These are phyloP conservation scores for Mortierella hygrophila DNA, from an alignment of 192 early-diverging fungal genomes.

Conservation along the genomic window DNA sequence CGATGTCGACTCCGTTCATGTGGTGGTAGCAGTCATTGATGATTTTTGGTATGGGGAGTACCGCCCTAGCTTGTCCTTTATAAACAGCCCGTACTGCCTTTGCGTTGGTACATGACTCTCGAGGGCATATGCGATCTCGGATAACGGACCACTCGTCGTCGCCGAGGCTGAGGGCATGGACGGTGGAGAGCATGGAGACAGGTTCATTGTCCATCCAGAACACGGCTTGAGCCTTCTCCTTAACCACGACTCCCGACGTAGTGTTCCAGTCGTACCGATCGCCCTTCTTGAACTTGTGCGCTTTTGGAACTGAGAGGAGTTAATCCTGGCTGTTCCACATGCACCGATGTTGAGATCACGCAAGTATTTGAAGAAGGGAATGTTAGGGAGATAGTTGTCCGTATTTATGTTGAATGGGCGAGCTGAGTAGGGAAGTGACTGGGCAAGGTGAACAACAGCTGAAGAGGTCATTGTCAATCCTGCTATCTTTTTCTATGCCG, in stretches of 20 bases:
- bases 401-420: constrained; percentile 42
- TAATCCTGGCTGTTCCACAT: constrained; percentile 29
- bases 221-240: constrained; percentile 20
- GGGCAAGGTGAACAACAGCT: constrained; percentile 28
- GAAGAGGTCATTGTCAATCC: constrained; percentile 10
- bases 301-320: constrained; percentile 14
- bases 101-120: constrained; percentile 19
- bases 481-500: constrained; percentile 6
- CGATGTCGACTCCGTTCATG: constrained; percentile 41
- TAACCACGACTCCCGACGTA: constrained; percentile 2
- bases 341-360: constrained; percentile 20
- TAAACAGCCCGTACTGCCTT: constrained; percentile 31
- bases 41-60: constrained; percentile 18
- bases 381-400: constrained; percentile 52
- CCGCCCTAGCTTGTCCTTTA: neutral
- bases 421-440: constrained; percentile 11
- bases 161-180: too few relatives aligned
- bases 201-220: constrained; percentile 55
- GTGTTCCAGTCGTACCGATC: constrained; percentile 42
- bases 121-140: constrained; percentile 6
- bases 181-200: constrained; percentile 53
- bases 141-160: constrained; percentile 11
- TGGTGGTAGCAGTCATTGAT: constrained; percentile 43
- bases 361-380: constrained; percentile 34
- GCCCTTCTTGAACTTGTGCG: constrained; percentile 4